Percentiles rank a stretch among this genome's conserved stretches.
These are phyloP conservation scores for Symbiodinium pilosum DNA, from an alignment of 73 alveolate species.

Conservation along the genomic window DNA sequence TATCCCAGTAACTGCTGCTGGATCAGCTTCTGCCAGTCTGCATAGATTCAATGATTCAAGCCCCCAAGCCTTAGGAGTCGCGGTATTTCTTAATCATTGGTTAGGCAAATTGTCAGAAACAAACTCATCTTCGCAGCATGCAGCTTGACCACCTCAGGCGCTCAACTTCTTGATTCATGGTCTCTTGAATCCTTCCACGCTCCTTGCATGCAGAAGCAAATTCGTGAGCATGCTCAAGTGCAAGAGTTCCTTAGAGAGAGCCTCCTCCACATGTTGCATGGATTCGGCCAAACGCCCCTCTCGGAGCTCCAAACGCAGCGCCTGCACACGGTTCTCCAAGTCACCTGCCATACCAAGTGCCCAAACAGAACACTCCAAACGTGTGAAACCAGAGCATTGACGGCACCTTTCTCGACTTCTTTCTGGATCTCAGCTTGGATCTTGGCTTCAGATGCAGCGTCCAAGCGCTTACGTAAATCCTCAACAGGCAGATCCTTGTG, in stretches of 20 bases:
- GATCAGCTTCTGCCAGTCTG: no score
- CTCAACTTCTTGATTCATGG: conserved; percentile 52
- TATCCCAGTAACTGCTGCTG: no score
- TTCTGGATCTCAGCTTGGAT: conserved; percentile 69
- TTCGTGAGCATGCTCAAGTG: not conserved
- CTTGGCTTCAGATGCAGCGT: conserved; percentile 72
- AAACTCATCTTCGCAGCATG: no score
- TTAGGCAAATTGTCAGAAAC: no score
- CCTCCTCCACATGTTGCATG: conserved; percentile 52
- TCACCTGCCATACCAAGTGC: conserved; percentile 5
- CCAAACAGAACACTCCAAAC: not conserved
- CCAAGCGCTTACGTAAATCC: conserved; percentile 70
- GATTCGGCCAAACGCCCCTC: conserved; percentile 64
- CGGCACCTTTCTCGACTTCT: conserved; percentile 40
- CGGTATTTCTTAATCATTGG: no score
- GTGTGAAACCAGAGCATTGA: not conserved
- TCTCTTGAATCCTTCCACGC: conserved; percentile 53
- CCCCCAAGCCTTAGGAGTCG: no score
- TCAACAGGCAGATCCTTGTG: not conserved
- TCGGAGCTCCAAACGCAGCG: conserved; percentile 53
- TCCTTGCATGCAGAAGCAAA: not conserved
- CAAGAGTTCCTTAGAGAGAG: not conserved
- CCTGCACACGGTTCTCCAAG: conserved; percentile 49
- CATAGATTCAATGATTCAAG: no score
- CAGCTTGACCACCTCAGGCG: conserved; percentile 24